These are phyloP conservation scores for Ilyonectria mors-panacis DNA, from an alignment of 2,329 filamentous ascomycete genomes.

Conservation along the genomic window DNA sequence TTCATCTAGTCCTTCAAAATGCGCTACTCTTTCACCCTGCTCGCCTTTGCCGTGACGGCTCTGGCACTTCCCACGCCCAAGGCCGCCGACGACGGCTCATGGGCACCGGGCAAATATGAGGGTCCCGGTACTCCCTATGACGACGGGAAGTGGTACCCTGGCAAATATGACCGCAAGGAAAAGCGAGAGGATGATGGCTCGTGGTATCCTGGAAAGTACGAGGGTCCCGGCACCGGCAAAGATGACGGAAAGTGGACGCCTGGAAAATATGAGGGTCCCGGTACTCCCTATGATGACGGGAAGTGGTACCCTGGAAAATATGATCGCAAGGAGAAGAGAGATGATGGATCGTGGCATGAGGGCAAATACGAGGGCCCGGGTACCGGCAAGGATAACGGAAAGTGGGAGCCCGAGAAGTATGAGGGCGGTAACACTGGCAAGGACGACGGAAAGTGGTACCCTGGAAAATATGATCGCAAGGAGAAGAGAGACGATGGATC, in stretches of 20 bases:
- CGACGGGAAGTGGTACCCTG: slow-evolving; percentile 11
- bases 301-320: no score
- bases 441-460: not conserved
- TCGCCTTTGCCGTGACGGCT: slow-evolving; percentile 43
- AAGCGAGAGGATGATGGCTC: not conserved
- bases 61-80: slow-evolving; percentile 40
- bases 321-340: no score
- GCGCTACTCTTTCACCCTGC: slow-evolving; percentile 41
- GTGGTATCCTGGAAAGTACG: not conserved
- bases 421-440: not conserved
- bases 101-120: slow-evolving; percentile 13
- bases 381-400: slow-evolving; percentile 20
- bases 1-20: slow-evolving; percentile 23
- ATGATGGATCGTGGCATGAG: not conserved
- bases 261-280: not conserved
- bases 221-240: not conserved
- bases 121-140: not conserved
- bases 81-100: slow-evolving; percentile 36
- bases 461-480: not conserved
- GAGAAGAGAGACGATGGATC: not conserved
- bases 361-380: slow-evolving; percentile 31
- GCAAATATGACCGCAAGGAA: not conserved
- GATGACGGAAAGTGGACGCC: not conserved
- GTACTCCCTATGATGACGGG: no score
- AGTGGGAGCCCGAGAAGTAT: slow-evolving; percentile 9